Evolutionary conservation across 2,329 filamentous ascomycete genomes (phyloP), one percentile per base, ranked within the genome.

Genomic region (Sporothrix dimorphospora): DNA sequence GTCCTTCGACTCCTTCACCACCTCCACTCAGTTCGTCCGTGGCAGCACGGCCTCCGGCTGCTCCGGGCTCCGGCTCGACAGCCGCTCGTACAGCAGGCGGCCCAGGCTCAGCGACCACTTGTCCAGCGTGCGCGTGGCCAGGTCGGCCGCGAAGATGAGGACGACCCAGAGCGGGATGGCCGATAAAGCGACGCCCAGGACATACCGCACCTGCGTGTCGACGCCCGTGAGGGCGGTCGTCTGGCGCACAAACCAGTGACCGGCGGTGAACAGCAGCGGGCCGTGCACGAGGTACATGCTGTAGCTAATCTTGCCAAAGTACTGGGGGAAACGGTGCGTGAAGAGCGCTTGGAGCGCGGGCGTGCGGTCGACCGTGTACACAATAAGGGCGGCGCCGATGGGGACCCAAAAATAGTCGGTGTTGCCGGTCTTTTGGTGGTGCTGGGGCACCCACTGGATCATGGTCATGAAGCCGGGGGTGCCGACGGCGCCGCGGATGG

Each of bases 201-300:
- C 82, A 78, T 86, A 88, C 75, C 78, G 80, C 70, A 78, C 51
- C 49, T 73, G 57, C 11, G 81, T 83, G 71, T 87, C 83, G 5
- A 80, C 79, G 4, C 86, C 87, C 0, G 83, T 87, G 42, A 85
- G 63, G 14, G 78, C 77, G 2, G 69, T 65, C 16, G 55, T 42
- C 34, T 59, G 61, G 42, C 57, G 38, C 14, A 61, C 70, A 12
- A 30, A 61, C 70, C 53, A 71, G 78, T 84, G 88, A 9, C 87
- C 87, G 30, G 85, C 76, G 1, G 83, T 83, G 75, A 88, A 86
- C 76, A 86, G 82, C 1, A 85, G 82, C 3, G 86, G 85, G 0
- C 87, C 87, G 77, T 90, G 88, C 81, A 89, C 85, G 12, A 90
- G 83, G 78, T 90, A 90, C 40, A 90, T 77, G 68, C 87, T 85